Evolutionary conservation across 1,284 basidiomycete genomes (phyloP), one percentile per base, ranked within the genome.

Genomic region (Sanghuangporus weigelae): DNA sequence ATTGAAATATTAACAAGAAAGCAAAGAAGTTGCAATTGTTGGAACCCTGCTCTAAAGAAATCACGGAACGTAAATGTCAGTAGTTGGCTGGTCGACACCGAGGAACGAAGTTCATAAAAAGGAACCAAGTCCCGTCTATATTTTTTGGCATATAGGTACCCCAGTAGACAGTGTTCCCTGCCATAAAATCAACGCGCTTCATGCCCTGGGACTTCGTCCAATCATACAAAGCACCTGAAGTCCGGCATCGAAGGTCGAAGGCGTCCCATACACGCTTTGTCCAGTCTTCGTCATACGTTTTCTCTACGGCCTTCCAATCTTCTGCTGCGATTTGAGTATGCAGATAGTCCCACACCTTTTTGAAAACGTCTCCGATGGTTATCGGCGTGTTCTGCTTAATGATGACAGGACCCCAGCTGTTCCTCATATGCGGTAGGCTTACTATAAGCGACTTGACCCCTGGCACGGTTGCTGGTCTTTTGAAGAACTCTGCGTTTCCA

Each of bases 151-250:
- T 21, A 31, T 51, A 65, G 12, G 54, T 40, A 7, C 64, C 64
- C 64, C 64, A 65, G 40, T 57, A 65, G 2, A 62, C 48, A 31
- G 64, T 59, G 4, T 35, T 62, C 7, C 57, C 64, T 38, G 57
- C 63, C 14, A 65, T 12, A 2, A 65, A 39, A 21, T 65, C 64
- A 7, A 65, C 64, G 2, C 64, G 64, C 31, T 62, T 65, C 21
- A 62, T 35, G 10, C 64, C 64, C 38, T 65, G 53, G 3, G 55
- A 39, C 11, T n/a, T 23, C 26, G 51, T 31, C 40, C 59, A 62
- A 19, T 59, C 60, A 44, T 60, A 48, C 14, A 65, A 31, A 3
- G 38, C 60, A 19, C 44, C 42, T 10, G 60, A 26, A 44, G 19
- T 44, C 48, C 19, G 19, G 21, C 64, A 65, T 39, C 64, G 55